These are phyloP conservation scores for Postia placenta DNA, from an alignment of 768 basidiomycete genomes.

Conservation along the genomic window DNA sequence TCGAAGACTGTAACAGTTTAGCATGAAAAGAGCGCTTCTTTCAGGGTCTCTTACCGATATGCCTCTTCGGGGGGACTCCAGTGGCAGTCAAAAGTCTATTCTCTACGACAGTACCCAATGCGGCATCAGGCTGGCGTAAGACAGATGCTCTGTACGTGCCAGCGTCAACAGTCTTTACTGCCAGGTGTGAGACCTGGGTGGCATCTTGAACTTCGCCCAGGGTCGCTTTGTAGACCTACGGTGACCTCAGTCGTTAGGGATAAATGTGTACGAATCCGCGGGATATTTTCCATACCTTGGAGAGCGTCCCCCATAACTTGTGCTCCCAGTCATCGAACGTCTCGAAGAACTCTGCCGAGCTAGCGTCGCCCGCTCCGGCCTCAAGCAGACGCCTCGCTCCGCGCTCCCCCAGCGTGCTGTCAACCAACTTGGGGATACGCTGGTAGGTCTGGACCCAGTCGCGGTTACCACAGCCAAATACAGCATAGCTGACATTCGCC, in stretches of 20 bases:
- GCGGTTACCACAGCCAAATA: slow-evolving; percentile 45
- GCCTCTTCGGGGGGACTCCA: slow-evolving; percentile 34
- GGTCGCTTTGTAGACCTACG: slow-evolving; percentile 24
- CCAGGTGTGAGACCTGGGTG: slow-evolving; percentile 12
- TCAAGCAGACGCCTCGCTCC: slow-evolving; percentile 32
- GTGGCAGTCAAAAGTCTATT: slow-evolving; percentile 34
- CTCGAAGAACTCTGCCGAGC: slow-evolving; percentile 36
- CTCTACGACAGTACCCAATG: slow-evolving; percentile 33
- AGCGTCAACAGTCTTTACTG: slow-evolving; percentile 26
- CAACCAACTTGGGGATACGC: slow-evolving; percentile 36
- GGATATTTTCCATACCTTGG: slow-evolving; percentile 20
- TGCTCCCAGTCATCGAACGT: slow-evolving; percentile 38
- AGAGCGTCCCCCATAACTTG: slow-evolving; percentile 31
- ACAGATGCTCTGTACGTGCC: slow-evolving; percentile 28
- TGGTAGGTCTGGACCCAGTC: slow-evolving; percentile 46
- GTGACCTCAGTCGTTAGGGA: neutral
- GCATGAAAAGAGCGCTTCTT: neutral
- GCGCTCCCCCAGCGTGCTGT: slow-evolving; percentile 25
- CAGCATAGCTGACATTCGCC: slow-evolving; percentile 31
- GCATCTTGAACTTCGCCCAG: slow-evolving; percentile 2
- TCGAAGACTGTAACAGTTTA: slow-evolving; percentile 27
- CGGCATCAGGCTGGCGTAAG: slow-evolving; percentile 33
- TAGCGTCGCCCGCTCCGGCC: slow-evolving; percentile 38
- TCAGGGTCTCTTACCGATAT: slow-evolving; percentile 28
- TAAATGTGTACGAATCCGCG: neutral